These are phyloP conservation scores for Malus orientalis DNA, from an alignment of 306 rosid species.

Conservation along the genomic window DNA sequence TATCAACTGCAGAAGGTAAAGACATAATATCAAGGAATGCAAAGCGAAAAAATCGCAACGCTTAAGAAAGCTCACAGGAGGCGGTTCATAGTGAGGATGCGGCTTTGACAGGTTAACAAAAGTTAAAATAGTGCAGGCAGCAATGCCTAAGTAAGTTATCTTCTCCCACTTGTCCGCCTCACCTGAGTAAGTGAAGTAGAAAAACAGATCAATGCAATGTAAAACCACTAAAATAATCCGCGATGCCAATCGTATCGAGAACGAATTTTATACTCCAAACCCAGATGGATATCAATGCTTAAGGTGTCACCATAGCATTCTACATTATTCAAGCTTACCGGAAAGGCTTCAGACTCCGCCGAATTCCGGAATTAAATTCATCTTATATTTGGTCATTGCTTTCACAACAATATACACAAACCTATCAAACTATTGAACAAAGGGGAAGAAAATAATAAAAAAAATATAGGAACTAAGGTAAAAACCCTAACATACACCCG, in stretches of 20 bases:
- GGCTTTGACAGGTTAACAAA: conserved; percentile 61
- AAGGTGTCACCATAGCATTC: not conserved
- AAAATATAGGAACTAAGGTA: not conserved
- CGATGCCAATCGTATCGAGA: not conserved
- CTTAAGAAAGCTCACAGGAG: conserved; percentile 62
- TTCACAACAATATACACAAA: not conserved
- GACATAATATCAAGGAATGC: not conserved
- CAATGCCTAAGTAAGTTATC: conserved; percentile 80
- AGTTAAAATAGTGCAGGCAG: conserved; percentile 49
- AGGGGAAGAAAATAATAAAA: not conserved
- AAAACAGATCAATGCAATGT: not conserved
- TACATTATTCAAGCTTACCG: not conserved
- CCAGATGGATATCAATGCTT: not conserved
- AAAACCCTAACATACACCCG: not conserved
- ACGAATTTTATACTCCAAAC: not conserved
- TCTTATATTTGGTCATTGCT: not conserved
- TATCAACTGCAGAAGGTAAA: not conserved
- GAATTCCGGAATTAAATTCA: not conserved
- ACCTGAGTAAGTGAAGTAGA: conserved; percentile 20
- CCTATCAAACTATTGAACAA: not conserved
- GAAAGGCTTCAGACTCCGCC: not conserved
- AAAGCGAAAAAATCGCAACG: not conserved
- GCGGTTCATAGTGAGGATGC: conserved; percentile 63
- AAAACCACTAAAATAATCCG: not conserved
- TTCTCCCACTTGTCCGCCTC: conserved; percentile 98